phyloP scores from a whole-genome alignment of 768 basidiomycete species.

The Auricularia heimuer region DNA sequence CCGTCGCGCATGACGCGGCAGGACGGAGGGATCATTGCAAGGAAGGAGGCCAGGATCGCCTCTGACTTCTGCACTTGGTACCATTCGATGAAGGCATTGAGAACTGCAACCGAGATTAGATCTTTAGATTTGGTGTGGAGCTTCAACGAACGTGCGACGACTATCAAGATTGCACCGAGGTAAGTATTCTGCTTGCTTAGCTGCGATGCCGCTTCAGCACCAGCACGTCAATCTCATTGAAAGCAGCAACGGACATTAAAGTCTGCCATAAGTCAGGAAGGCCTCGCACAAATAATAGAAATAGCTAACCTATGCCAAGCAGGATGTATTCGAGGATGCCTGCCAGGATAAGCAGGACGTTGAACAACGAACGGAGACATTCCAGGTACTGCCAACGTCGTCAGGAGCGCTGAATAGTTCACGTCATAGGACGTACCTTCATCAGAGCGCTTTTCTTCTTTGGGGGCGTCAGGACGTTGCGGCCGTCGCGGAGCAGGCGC shows the following conservation, averaged over 20 bases:
- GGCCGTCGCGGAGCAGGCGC: slow-evolving; percentile 48
- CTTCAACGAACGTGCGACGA: slow-evolving; percentile 36
- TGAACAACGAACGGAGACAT: slow-evolving; percentile 51
- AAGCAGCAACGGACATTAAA: slow-evolving; percentile 10
- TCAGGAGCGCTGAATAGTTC: slow-evolving; percentile 1
- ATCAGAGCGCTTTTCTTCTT: slow-evolving; percentile 55
- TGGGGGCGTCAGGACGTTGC: slow-evolving; percentile 55
- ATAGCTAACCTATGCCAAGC: slow-evolving; percentile 52
- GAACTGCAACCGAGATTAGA: slow-evolving; percentile 18
- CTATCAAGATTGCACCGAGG: slow-evolving; percentile 58
- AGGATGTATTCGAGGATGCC: slow-evolving; percentile 58
- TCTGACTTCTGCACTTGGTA: slow-evolving; percentile 65
- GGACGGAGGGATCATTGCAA: slow-evolving; percentile 64
- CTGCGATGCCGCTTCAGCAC: slow-evolving; percentile 19
- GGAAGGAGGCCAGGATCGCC: slow-evolving; percentile 60
- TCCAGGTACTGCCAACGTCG: slow-evolving; percentile 43
- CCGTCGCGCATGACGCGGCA: slow-evolving; percentile 55
- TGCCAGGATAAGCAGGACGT: slow-evolving; percentile 55
- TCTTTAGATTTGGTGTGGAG: background rate
- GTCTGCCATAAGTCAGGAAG: background rate
- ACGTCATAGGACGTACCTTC: slow-evolving; percentile 33
- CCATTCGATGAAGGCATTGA: slow-evolving; percentile 64
- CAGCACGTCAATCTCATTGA: background rate
- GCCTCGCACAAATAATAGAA: slow-evolving; percentile 13
- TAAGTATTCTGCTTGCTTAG: slow-evolving; percentile 57